phyloP scores from a whole-genome alignment of 768 basidiomycete genomes.

The Lactarius quietus region DNA sequence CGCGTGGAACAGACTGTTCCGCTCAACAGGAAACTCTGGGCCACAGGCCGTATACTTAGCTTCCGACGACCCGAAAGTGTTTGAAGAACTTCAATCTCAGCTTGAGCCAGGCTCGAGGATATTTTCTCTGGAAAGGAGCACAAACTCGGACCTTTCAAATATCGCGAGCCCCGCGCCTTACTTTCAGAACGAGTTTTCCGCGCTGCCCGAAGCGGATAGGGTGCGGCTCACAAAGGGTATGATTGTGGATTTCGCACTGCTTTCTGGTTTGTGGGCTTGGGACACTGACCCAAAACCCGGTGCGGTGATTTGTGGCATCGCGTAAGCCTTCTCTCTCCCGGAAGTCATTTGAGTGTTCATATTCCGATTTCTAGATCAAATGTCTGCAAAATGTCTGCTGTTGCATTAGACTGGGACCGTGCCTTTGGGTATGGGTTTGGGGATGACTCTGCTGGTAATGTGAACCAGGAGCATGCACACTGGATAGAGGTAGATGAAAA shows the following conservation, averaged over 20 bases:
- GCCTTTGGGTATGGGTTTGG: slow-evolving; percentile 52
- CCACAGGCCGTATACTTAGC: slow-evolving; percentile 52
- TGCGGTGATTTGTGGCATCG: slow-evolving; percentile 55
- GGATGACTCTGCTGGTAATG: slow-evolving; percentile 38
- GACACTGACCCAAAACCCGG: slow-evolving; percentile 44
- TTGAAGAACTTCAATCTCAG: slow-evolving; percentile 40
- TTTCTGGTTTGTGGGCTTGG: slow-evolving; percentile 58
- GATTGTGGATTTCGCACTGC: slow-evolving; percentile 64
- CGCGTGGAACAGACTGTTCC: slow-evolving; percentile 41
- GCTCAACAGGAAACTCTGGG: slow-evolving; percentile 24
- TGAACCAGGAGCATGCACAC: slow-evolving; percentile 43
- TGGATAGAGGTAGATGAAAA: slow-evolving; percentile 69
- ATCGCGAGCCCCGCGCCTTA: slow-evolving; percentile 54
- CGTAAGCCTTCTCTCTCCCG: slow-evolving; percentile 37
- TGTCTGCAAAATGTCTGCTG: slow-evolving; percentile 54
- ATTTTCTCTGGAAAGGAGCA: slow-evolving; percentile 46
- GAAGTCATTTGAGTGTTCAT: neutral
- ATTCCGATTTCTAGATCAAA: slow-evolving; percentile 45
- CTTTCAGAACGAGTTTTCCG: slow-evolving; percentile 48
- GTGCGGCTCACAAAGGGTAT: slow-evolving; percentile 55
- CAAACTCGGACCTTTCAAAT: slow-evolving; percentile 40
- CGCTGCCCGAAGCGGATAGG: slow-evolving; percentile 40
- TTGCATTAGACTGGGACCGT: slow-evolving; percentile 60
- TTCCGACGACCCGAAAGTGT: slow-evolving; percentile 51
- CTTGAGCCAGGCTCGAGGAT: slow-evolving; percentile 37